phyloP scores from a whole-genome alignment of 2,329 filamentous ascomycete genomes.

The Alternaria metachromatica region DNA sequence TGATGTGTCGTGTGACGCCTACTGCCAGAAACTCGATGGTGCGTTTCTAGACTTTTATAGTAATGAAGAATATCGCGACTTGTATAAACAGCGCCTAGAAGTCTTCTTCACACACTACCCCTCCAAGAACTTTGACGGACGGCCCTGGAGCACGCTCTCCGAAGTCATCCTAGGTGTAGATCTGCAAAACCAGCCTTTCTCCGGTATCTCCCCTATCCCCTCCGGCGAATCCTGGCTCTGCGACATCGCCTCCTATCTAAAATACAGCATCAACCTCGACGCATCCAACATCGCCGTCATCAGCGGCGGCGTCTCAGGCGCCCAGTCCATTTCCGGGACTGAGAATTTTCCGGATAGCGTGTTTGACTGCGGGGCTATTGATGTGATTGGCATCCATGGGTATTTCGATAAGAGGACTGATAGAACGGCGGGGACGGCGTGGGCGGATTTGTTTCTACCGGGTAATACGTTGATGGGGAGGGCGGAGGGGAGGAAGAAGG shows the following conservation, averaged over 20 bases:
- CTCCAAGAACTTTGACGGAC: conserved; percentile 42
- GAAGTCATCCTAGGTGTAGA: conserved; percentile 46
- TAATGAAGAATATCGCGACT: conserved; percentile 29
- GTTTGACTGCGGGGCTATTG: conserved; percentile 41
- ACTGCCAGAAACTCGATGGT: conserved; percentile 39
- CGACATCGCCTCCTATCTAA: conserved; percentile 42
- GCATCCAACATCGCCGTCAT: conserved; percentile 42
- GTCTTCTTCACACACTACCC: conserved; percentile 46
- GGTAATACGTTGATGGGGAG: conserved; percentile 43
- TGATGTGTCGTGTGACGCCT: conserved; percentile 43
- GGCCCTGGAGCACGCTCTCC: conserved; percentile 38
- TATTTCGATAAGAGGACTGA: conserved; percentile 33
- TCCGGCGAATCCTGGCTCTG: conserved; percentile 46
- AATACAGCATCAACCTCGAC: conserved; percentile 36
- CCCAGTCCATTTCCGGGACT: conserved; percentile 29
- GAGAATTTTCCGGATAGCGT: conserved; percentile 44
- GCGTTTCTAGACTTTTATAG: conserved; percentile 48
- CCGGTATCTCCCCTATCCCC: conserved; percentile 44
- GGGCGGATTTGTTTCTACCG: conserved; percentile 45
- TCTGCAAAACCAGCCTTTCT: conserved; percentile 45
- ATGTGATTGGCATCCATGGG: conserved; percentile 46
- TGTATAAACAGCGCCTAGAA: conserved; percentile 42
- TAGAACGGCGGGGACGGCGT: conserved; percentile 40
- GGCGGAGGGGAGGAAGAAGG: conserved; percentile 29
- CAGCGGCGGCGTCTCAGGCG: conserved; percentile 44